Evolutionary conservation across 2,329 filamentous ascomycete species (phyloP), one percentile per base, ranked within the genome.

Genomic region (Penicillium sp.): DNA sequence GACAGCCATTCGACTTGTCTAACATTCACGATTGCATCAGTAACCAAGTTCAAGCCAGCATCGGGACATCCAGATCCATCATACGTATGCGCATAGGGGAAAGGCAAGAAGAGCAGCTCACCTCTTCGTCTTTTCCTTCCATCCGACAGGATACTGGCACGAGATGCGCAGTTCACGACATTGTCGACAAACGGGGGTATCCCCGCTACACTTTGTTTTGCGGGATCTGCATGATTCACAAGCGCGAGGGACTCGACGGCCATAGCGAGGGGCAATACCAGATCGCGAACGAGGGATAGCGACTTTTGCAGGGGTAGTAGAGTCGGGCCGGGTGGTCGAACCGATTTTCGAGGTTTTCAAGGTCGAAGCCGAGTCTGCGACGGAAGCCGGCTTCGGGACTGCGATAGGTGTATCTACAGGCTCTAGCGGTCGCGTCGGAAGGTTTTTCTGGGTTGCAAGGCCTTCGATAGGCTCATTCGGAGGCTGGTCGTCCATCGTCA

Each of bases 161-260:
- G 55, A 51, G 23, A 67, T 64, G 29, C 67, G 65, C 33, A 70
- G 54, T 39, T 73, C 70, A 26, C 66, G 60, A 51, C 71, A 74
- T 30, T 72, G 69, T 34, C 65, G 59, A 54, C 71, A 74, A 17
- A 65, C 55, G 7, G 71, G 71, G 4, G 64, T 65, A 47, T 72
- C 71, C 12, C 71, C 71, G 51, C 67, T 68, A 52, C 71, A 74
- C 59, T 72, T 74, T 17, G 69, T 72, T 54, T 74, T 74, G 27
- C 69, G 63, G 43, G 65, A 60, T 27, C 71, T 63, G 47, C 71
- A 74, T 3, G 70, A 68, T 54, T 73, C 69, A 34, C 71, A 74
- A n/a, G 71, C 70, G 10, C 64, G 53, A 33, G 60, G 56, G 32
- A 65, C 56, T 23, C 67, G 52, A 6, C 54, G 52, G 42, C 56